Conservation (phyloP, 805 yeast species). For the Helenozyma rhizophorensis region DNA sequence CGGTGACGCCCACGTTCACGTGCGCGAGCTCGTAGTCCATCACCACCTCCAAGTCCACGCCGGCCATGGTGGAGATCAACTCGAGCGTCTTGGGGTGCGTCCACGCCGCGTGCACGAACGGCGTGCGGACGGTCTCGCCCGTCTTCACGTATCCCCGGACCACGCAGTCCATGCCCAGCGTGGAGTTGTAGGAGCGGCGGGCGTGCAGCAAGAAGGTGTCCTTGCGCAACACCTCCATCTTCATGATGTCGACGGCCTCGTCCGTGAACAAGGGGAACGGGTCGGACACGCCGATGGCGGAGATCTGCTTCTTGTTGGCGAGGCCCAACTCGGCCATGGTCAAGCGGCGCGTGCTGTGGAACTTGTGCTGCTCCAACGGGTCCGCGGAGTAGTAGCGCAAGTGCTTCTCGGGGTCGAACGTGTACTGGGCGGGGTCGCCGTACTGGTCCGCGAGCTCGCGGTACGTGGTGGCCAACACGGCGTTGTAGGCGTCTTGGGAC, state of each 20-base stretch:
- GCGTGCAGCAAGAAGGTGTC: conserved; percentile 44
- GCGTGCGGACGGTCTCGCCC: conserved; percentile 30
- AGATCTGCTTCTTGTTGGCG: conserved; percentile 42
- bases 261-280: conserved; percentile 61
- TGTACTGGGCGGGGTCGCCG: conserved; percentile 5
- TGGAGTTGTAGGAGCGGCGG: conserved; percentile 38
- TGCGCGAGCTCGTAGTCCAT: conserved; percentile 59
- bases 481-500: conserved; percentile 25
- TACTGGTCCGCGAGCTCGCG: conserved; percentile 5
- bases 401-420: conserved; percentile 37
- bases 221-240: conserved; percentile 47
- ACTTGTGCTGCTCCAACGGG: conserved; percentile 34
- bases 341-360: conserved; percentile 30
- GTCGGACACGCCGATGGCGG: conserved; percentile 52
- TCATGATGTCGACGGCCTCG: conserved; percentile 57
- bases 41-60: conserved; percentile 49
- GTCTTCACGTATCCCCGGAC: conserved; percentile 48
- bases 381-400: conserved; percentile 24
- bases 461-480: conserved; percentile 8
- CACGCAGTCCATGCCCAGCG: conserved; percentile 46
- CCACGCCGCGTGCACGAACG: conserved; percentile 56
- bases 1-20: conserved; percentile 46
- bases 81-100: conserved; percentile 53
- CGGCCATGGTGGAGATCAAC: conserved; percentile 54
- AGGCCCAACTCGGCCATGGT: conserved; percentile 50